phyloP scores from a whole-genome alignment of 108 stramenopile genomes.

The Nitzschia sp. region DNA sequence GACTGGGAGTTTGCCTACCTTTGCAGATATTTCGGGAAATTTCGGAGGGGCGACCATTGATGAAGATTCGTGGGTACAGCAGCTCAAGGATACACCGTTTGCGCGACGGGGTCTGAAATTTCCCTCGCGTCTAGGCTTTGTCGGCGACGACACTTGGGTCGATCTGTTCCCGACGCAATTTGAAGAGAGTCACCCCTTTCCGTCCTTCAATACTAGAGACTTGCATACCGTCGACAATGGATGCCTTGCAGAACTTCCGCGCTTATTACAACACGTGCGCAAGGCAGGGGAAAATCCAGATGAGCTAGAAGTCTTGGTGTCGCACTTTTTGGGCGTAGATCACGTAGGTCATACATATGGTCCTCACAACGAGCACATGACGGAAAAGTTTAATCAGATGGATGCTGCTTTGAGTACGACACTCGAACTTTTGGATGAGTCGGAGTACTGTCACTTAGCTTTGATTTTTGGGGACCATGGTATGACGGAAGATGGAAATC shows the following conservation, averaged over 20 bases:
- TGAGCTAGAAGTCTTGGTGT: conserved; percentile 71
- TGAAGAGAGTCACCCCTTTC: conserved; percentile 83
- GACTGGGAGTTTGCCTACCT: conserved; percentile 96
- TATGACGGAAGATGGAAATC: conserved; percentile 99
- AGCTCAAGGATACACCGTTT: conserved; percentile 39
- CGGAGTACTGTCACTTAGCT: conserved; percentile 59
- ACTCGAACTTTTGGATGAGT: conserved; percentile 53
- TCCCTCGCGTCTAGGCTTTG: conserved; percentile 70
- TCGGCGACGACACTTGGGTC: conserved; percentile 98
- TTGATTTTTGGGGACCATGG: conserved; percentile 95
- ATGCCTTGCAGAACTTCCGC: conserved; percentile 65
- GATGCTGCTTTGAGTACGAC: conserved; percentile 73
- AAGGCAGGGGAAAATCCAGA: conserved; percentile 25
- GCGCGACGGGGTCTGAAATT: conserved; percentile 17
- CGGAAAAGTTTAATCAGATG: conserved; percentile 88
- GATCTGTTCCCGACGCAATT: conserved; percentile 91
- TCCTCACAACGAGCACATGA: conserved; percentile 89
- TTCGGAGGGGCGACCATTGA: conserved; percentile 75
- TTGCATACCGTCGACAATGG: conserved; percentile 98
- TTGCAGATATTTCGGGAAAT: conserved; percentile 87
- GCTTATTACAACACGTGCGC: conserved; percentile 48
- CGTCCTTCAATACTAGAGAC: conserved; percentile 97
- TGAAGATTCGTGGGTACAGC: conserved; percentile 88
- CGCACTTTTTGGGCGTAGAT: conserved; percentile 96
- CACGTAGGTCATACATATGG: conserved; percentile 98